Conservation (phyloP, 371 early-diverging fungal genomes). For the Capillidium heterosporum region DNA sequence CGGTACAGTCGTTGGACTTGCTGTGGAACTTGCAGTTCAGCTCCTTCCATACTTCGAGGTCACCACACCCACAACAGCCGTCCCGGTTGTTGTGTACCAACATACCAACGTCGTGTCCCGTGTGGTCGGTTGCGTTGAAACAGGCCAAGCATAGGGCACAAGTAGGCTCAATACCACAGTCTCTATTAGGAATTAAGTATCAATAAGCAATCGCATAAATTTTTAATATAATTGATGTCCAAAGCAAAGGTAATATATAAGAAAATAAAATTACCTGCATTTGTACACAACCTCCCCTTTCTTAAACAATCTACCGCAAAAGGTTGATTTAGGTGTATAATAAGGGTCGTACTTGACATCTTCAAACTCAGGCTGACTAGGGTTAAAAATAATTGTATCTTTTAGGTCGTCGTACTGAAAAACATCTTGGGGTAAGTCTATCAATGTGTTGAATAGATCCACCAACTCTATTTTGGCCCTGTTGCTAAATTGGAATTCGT, state of each 20-base stretch:
- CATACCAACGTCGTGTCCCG: slow-evolving; percentile 80
- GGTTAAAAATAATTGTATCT: too few relatives aligned
- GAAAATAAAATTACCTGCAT: slow-evolving; percentile 4
- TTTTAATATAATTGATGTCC: background rate
- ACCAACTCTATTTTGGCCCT: too few relatives aligned
- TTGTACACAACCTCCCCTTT: slow-evolving; percentile 3
- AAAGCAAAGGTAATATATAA: background rate
- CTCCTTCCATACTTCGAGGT: slow-evolving; percentile 83
- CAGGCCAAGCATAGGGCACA: slow-evolving; percentile 88
- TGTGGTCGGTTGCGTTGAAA: slow-evolving; percentile 81
- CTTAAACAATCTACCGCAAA: slow-evolving; percentile 2
- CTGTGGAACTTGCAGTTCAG: slow-evolving; percentile 73
- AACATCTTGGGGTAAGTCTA: too few relatives aligned
- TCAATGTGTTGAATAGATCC: too few relatives aligned
- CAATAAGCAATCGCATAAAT: background rate
- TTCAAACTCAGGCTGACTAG: too few relatives aligned
- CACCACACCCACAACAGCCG: slow-evolving; percentile 91
- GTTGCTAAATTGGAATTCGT: too few relatives aligned
- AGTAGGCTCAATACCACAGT: slow-evolving; percentile 84
- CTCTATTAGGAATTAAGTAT: slow-evolving; percentile 22
- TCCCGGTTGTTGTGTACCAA: slow-evolving; percentile 3
- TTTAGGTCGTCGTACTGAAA: too few relatives aligned
- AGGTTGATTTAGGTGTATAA: background rate
- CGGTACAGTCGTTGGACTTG: background rate
- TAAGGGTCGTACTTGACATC: too few relatives aligned